A percentile compares a stretch with the other conserved stretches of the same genome.
Evolutionary conservation across 805 yeast species (phyloP).

Genomic region (Spathaspora sp.): DNA sequence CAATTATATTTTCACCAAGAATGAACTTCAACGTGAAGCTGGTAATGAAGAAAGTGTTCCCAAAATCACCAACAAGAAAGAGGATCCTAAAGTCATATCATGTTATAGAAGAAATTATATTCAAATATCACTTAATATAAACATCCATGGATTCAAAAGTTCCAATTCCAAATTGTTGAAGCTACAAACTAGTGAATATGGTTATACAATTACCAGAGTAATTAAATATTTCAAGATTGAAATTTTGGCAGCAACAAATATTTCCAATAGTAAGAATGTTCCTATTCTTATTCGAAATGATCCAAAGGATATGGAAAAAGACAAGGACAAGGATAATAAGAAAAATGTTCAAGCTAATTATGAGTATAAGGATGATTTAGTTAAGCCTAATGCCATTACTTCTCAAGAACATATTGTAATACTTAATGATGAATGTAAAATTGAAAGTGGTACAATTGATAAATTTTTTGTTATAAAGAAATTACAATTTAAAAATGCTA

Average conservation of each 20-base stretch:
- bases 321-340: constrained; percentile 12
- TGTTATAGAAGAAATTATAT: constrained; percentile 45
- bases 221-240: constrained; percentile 36
- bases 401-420: constrained; percentile 22
- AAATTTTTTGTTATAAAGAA: constrained; percentile 34
- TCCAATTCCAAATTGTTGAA: constrained; percentile 23
- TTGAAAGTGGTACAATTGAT: constrained; percentile 20
- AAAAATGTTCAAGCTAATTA: constrained; percentile 3
- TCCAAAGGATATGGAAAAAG: constrained; percentile 15
- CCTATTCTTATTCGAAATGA: constrained; percentile 24
- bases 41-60: neutral
- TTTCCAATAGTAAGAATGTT: constrained; percentile 24
- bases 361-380: constrained; percentile 10
- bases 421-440: constrained; percentile 19
- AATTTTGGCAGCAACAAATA: constrained; percentile 32
- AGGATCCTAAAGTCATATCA: constrained; percentile 36
- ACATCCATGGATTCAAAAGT: constrained; percentile 22
- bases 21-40: constrained; percentile 4
- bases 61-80: constrained; percentile 2
- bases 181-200: constrained; percentile 31
- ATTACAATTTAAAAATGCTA: constrained; percentile 48
- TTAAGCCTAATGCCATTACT: constrained; percentile 16
- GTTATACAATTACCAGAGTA: constrained; percentile 33
- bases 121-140: constrained; percentile 28
- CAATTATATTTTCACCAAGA: constrained; percentile 23